These are phyloP conservation scores for Trametes coccinea DNA, from an alignment of 768 basidiomycete genomes.

Conservation along the genomic window DNA sequence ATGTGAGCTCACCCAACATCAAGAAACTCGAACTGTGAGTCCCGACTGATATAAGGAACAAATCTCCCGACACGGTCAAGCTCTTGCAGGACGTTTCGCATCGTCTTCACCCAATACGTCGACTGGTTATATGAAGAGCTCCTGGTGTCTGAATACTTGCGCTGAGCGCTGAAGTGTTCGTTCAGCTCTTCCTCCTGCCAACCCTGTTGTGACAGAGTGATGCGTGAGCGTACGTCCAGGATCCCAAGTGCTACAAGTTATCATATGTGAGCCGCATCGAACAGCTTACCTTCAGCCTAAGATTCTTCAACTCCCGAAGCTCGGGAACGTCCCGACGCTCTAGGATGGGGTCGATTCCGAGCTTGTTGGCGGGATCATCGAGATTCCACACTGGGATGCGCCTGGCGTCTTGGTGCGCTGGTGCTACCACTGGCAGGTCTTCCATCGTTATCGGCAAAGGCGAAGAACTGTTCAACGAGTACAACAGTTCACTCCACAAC, in stretches of 20 bases:
- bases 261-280: neutral
- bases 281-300: constrained; percentile 5
- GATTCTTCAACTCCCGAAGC: neutral
- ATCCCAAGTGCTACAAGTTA: too few relatives aligned
- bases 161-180: constrained; percentile 16
- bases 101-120: constrained; percentile 20
- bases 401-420: too few relatives aligned
- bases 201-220: constrained; percentile 1
- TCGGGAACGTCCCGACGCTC: neutral
- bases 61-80: constrained; percentile 19
- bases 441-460: too few relatives aligned
- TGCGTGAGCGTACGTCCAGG: too few relatives aligned
- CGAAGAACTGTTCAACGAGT: too few relatives aligned
- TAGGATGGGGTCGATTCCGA: neutral
- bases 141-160: constrained; percentile 9
- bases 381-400: neutral
- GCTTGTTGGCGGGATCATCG: neutral
- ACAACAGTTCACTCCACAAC: too few relatives aligned
- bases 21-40: constrained; percentile 14
- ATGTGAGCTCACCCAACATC: constrained; percentile 21
- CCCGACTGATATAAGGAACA: constrained; percentile 1
- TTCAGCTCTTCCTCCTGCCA: constrained; percentile 12
- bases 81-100: constrained; percentile 24
- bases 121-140: neutral
- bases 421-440: too few relatives aligned